A percentile compares a stretch with the other conserved stretches of the same genome.
phyloP scores from a whole-genome alignment of 2,329 filamentous ascomycete genomes.

The Pseudogymnoascus sp. region DNA sequence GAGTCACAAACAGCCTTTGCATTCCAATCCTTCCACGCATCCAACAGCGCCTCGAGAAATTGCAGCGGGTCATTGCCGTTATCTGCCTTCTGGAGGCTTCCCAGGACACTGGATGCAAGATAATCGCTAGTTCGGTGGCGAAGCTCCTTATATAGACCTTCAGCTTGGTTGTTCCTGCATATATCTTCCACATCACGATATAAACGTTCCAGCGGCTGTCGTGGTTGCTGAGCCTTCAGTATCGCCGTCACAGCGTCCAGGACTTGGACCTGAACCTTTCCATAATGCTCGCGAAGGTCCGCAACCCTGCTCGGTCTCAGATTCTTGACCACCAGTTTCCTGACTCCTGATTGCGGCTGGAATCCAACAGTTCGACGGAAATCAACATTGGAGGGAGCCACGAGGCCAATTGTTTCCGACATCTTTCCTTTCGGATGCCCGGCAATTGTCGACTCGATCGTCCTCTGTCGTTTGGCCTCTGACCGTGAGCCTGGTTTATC shows the following conservation, averaged over 20 bases:
- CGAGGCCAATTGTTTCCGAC: neutral
- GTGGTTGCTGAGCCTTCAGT: conserved; percentile 57
- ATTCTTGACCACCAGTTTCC: conserved; percentile 91
- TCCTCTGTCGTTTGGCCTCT: conserved; percentile 11
- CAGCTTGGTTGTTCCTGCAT: conserved; percentile 70
- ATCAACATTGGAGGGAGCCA: neutral
- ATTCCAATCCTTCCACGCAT: conserved; percentile 9
- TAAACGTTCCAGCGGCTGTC: conserved; percentile 76
- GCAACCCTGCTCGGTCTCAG: conserved; percentile 54
- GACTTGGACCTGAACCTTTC: conserved; percentile 67
- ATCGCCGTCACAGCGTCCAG: conserved; percentile 66
- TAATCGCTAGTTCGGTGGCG: conserved; percentile 11
- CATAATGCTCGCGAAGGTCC: conserved; percentile 72
- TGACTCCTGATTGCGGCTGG: conserved; percentile 69
- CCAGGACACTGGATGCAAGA: neutral
- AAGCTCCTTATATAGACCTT: conserved; percentile 60
- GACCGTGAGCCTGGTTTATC: conserved; percentile 10
- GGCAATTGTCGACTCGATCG: conserved; percentile 1
- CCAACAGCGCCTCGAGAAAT: neutral
- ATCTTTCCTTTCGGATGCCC: conserved; percentile 2
- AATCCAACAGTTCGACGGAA: conserved; percentile 36
- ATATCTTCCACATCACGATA: conserved; percentile 90
- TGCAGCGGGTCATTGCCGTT: neutral
- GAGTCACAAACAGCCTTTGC: neutral
- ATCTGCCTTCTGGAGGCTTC: neutral